Percentiles rank a stretch among this genome's conserved stretches.
Conservation (phyloP, 768 basidiomycete genomes). For the Favolaschia claudopus region DNA sequence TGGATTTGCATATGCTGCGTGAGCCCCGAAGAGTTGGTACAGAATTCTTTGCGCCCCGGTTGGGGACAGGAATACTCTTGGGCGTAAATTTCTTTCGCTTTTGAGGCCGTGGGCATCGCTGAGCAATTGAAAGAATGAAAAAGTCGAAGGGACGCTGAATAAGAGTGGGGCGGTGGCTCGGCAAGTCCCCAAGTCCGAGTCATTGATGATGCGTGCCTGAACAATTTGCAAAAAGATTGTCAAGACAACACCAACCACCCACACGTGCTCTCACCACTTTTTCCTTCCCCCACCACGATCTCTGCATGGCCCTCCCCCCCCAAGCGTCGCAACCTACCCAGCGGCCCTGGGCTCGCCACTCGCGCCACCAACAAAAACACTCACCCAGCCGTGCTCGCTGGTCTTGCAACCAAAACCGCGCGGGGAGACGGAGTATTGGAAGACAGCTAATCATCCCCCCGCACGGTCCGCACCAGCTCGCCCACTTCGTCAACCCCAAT, state of each 20-base stretch:
- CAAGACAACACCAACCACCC: too few relatives aligned
- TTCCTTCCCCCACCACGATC: neutral
- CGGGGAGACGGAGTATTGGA: too few relatives aligned
- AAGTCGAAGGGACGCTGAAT: too few relatives aligned
- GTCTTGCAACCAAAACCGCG: too few relatives aligned
- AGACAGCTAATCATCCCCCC: too few relatives aligned
- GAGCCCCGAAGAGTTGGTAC: neutral
- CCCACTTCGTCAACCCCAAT: too few relatives aligned
- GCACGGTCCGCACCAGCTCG: too few relatives aligned
- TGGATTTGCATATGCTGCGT: conserved; percentile 6
- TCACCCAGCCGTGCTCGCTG: neutral
- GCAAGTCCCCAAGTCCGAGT: neutral
- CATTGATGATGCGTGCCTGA: too few relatives aligned
- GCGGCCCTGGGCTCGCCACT: neutral
- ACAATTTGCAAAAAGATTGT: neutral
- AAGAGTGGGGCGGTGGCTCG: neutral
- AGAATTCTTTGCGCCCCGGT: neutral
- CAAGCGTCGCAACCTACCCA: neutral
- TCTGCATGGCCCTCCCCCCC: neutral
- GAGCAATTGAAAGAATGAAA: too few relatives aligned
- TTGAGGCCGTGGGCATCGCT: neutral
- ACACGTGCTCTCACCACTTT: neutral
- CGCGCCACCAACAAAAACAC: neutral
- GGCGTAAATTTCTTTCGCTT: neutral
- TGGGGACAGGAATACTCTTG: neutral